Conservation (phyloP, 768 basidiomycete genomes). For the Russula lepida region DNA sequence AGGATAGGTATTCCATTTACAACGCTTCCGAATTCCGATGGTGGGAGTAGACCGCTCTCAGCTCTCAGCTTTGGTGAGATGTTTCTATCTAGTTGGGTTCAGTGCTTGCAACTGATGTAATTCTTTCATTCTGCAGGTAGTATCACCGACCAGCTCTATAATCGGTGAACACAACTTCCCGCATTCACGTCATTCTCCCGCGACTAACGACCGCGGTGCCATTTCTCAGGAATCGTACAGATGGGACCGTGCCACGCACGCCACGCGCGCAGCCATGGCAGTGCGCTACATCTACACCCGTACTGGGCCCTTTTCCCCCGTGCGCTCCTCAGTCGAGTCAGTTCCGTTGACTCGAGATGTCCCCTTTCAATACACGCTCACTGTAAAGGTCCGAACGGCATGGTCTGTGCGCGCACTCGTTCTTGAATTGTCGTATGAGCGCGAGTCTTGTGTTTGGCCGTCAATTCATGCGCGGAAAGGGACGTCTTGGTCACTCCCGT, state of each 20-base stretch:
- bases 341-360: neutral
- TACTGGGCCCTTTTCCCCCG: constrained; percentile 51
- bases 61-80: constrained; percentile 57
- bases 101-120: neutral
- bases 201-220: constrained; percentile 61
- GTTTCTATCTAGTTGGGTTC: constrained; percentile 1
- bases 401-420: constrained; percentile 61
- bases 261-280: constrained; percentile 62
- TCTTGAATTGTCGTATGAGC: constrained; percentile 68
- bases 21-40: constrained; percentile 75
- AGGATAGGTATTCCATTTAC: constrained; percentile 73
- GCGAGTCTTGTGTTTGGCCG: constrained; percentile 50
- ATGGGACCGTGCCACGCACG: constrained; percentile 73
- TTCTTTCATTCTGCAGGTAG: constrained; percentile 26
- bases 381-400: constrained; percentile 56
- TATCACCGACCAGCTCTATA: constrained; percentile 72
- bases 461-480: constrained; percentile 62
- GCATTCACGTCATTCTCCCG: constrained; percentile 78
- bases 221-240: constrained; percentile 69
- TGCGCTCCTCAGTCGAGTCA: neutral
- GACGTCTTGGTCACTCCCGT: constrained; percentile 74
- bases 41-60: constrained; percentile 79
- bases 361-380: constrained; percentile 54
- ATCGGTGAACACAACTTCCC: constrained; percentile 76
- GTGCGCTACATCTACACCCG: constrained; percentile 65